Base-by-base conservation (phyloP, 805 yeast species). In the Metschnikowia bowlesiae region DNA sequence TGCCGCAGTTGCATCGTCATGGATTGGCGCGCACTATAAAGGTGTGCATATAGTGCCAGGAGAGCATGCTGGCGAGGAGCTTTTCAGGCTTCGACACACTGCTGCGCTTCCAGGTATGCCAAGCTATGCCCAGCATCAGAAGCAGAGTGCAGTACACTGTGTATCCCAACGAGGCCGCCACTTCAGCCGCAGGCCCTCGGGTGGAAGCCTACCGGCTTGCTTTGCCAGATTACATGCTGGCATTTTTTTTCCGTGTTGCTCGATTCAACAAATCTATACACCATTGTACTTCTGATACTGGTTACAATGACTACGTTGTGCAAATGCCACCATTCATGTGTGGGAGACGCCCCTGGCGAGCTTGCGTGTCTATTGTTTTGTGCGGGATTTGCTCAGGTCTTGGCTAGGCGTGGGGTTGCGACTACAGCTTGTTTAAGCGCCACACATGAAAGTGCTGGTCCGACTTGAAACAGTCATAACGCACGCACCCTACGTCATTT, bases 11-110 rank as follows among this genome's bases (percentile, higher is more conserved):
- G 28, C 45, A 42, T 30, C 31, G 45, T 33, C 38, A 42, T 33
- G 16, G 38, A 16, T 33, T 26, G n/a, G 38, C 37, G 38, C 36
- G 26, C 8, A 32, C 8, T 14, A 26, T 28, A n/a, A 3, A 1
- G 9, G 14, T 11, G 14, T 22, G 45, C 45, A 42, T 10, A 33
- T 26, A 33, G 9, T 16, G 1, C 11, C 32, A 33, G 37, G 38
- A 18, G 36, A 42, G 31, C 18, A 33, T 42, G 45, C 45, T 42
- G 45, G 45, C 31, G 45, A 32, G 36, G 26, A 22, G n/a, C 45
- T 7, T 42, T 42, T 42, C 32, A 38, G 45, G 38, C 37, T 42
- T 33, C 22, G 45, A 33, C 38, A 42, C 26, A 4, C 38, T 8
- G 13, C 8, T 22, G 45, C 31, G 38, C 45, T 42, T 42, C 38